Percentiles rank a stretch among this genome's conserved stretches.
These are phyloP conservation scores for Albizia julibrissin DNA, from an alignment of 306 rosid genomes.

Conservation along the genomic window DNA sequence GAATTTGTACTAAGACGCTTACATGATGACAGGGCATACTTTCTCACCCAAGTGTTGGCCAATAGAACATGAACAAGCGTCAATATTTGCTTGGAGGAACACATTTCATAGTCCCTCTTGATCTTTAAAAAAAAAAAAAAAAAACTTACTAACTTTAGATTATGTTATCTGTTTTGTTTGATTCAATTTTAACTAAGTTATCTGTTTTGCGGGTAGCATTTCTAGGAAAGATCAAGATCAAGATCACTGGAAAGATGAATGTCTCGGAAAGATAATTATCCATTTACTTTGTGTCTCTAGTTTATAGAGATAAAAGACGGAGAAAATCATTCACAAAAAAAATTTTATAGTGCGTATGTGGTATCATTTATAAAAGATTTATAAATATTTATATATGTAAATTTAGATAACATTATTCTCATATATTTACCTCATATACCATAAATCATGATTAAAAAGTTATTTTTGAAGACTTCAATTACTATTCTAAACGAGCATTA, in stretches of 20 bases:
- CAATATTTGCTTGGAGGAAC: slow-evolving; percentile 6
- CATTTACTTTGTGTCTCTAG: not conserved
- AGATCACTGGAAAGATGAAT: not conserved
- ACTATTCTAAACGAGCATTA: too few relatives aligned
- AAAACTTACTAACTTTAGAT: too few relatives aligned
- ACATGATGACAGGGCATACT: slow-evolving; percentile 11
- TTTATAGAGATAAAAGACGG: not conserved
- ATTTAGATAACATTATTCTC: too few relatives aligned
- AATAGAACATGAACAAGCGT: slow-evolving; percentile 1
- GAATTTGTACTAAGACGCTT: slow-evolving; percentile 15
- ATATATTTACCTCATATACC: too few relatives aligned
- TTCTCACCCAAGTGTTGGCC: not conserved
- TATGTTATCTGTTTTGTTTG: too few relatives aligned
- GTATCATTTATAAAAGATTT: too few relatives aligned
- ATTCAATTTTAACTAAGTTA: too few relatives aligned
- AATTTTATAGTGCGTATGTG: too few relatives aligned
- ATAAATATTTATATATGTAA: too few relatives aligned
- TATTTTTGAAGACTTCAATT: too few relatives aligned
- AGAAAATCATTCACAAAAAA: not conserved
- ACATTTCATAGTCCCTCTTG: not conserved
- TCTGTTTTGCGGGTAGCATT: not conserved
- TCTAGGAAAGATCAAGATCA: not conserved
- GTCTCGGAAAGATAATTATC: not conserved
- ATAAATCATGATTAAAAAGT: too few relatives aligned
- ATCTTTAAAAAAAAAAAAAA: too few relatives aligned